These are phyloP conservation scores for Curvularia eragrostidis DNA, from an alignment of 2,329 filamentous ascomycete genomes.

Conservation along the genomic window DNA sequence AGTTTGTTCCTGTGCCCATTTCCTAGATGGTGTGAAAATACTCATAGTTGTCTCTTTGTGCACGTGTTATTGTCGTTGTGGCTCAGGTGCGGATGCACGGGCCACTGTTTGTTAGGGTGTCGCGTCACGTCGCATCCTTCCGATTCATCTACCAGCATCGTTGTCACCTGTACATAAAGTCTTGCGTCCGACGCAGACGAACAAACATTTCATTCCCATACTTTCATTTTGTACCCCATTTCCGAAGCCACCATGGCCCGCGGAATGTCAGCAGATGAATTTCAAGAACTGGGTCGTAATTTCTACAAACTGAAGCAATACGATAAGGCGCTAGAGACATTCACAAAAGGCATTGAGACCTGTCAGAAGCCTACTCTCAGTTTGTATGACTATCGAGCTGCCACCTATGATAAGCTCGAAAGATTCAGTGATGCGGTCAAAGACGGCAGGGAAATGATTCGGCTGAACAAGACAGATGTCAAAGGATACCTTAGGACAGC, in stretches of 20 bases:
- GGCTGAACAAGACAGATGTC: slow-evolving; percentile 57
- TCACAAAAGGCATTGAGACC: slow-evolving; percentile 42
- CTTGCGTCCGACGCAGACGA: not conserved
- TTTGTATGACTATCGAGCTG: slow-evolving; percentile 63
- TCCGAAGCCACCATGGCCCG: slow-evolving; percentile 32
- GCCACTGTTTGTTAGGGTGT: not conserved
- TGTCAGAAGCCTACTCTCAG: slow-evolving; percentile 29
- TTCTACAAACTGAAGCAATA: slow-evolving; percentile 49
- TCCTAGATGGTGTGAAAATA: not conserved
- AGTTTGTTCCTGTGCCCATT: not conserved
- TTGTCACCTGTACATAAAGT: not conserved
- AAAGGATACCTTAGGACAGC: slow-evolving; percentile 65
- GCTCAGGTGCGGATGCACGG: not conserved
- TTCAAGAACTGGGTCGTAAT: slow-evolving; percentile 43
- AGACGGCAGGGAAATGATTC: slow-evolving; percentile 65
- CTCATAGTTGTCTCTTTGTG: not conserved
- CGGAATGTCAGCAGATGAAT: slow-evolving; percentile 44
- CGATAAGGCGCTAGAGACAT: slow-evolving; percentile 43
- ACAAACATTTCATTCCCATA: not conserved
- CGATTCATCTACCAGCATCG: not conserved
- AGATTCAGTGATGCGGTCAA: slow-evolving; percentile 59
- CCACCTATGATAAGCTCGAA: slow-evolving; percentile 61
- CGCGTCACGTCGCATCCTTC: slow-evolving; percentile 5
- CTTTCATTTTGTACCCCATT: not conserved
- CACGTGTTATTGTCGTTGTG: not conserved